Base-by-base conservation (phyloP, 495 filamentous ascomycete genomes). In the Coniosporium apollinis region DNA sequence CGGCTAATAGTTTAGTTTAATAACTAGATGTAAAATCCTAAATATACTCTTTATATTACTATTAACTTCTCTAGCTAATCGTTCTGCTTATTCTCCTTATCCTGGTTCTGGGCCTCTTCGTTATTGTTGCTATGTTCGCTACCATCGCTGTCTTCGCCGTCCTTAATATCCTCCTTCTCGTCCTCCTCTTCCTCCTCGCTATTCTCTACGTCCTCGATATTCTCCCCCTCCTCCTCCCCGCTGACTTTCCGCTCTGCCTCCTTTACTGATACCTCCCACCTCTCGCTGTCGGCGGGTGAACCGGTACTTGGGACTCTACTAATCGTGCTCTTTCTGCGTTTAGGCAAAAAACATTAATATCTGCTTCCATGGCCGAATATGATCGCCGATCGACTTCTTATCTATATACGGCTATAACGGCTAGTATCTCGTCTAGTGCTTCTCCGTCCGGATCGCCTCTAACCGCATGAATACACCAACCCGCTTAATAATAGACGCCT, bases 301-400 rank as follows among this genome's bases (percentile, higher is more conserved):
- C 18, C 22, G n/a, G 24, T 44, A 39, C 26, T 18, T 28, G 3
- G 22, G 41, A 31, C 41, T 44, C 3, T 31, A 28, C 30, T 19
- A 44, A 14, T 30, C 31, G 31, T 44, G 15, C 17, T 18, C 29
- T 15, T 26, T 19, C 22, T 43, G 22, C 16, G 28, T 43, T 4
- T 24, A 20, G 5, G 28, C 37, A 30, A 44, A 44, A 44, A 44
- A 44, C 19, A 44, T 44, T 30, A 44, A 34, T 19, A 44, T 35
- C 5, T 44, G 25, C 41, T 44, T 34, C 36, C 20, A 44, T 16
- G 18, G 31, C 31, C 18, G 22, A 4, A 11, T 22, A 28, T 39
- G 26, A 7, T 44, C 25, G n/a, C 28, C 16, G 24, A 44, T 31
- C 24, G 9, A 8, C 24, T 26, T 26, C 24, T 26, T 13, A 13